Base-by-base conservation (phyloP, 768 basidiomycete genomes). In the Arthromyces matolae region DNA sequence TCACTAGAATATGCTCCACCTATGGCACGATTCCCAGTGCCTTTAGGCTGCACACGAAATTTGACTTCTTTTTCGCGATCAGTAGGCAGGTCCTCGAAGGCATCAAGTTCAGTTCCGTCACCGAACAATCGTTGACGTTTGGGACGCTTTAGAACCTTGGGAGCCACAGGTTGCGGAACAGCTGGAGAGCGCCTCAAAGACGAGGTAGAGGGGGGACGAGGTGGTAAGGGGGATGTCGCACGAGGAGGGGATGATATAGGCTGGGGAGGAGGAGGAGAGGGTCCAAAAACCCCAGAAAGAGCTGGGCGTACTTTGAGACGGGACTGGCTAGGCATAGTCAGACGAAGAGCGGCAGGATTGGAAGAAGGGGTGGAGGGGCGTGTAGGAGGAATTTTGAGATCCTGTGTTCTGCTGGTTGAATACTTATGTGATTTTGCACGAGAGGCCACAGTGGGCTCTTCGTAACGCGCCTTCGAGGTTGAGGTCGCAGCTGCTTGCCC, bases 21-120 rank as follows among this genome's bases (percentile, higher is more conserved):
- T 19, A 81, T 79, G 45, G 84, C 69, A 7, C 88, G 83, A 59
- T 82, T 79, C 28, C 79, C 73, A 61, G 75, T 71, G 5, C 79
- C 77, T 64, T 83, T 89, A 20, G 89, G 86, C 52, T 86, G 82
- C 8, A 92, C 83, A 46, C 81, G 81, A 62, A 76, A 93, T 33
- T 72, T 78, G 43, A 79, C 76, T 65, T 91, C 88, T 58, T 87
- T 85, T 41, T 93, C 90, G 38, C 88, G 76, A 60, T 93, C 87
- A 8, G 90, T 89, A 6, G 83, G 84, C 33, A 95, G 76, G 64
- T 96, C 93, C 22, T 94, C 93, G 49, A 96, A 78, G 3, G 66
- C 81, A 58, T 96, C 93, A 43, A 96, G 70, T 63, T 95, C 93
- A 8, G 90, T 93, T 12, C 93, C 93, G 59, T 92, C 88, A 5